phyloP scores from a whole-genome alignment of 805 yeast genomes.

The Yarrowia deformans region DNA sequence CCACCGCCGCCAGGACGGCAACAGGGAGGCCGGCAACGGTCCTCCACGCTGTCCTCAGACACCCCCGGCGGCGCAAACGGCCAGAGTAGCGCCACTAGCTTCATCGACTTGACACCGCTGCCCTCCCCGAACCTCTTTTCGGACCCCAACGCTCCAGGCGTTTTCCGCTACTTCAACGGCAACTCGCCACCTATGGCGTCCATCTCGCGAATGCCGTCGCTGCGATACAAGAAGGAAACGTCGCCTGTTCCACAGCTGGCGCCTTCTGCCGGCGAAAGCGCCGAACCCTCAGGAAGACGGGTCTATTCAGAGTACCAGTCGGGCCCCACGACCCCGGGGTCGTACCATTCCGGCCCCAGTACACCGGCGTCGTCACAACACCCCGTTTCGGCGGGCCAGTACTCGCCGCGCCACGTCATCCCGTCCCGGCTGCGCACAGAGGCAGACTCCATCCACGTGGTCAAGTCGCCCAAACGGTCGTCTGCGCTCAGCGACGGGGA shows the following conservation, averaged over 20 bases:
- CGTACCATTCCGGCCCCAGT: too few species aligned
- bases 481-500: constrained; percentile 10
- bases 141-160: constrained; percentile 40
- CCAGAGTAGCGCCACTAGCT: constrained; percentile 15
- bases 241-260: constrained; percentile 22
- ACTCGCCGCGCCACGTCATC: constrained; percentile 6
- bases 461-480: constrained; percentile 16
- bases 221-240: constrained; percentile 36
- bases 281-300: constrained; percentile 13
- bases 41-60: constrained; percentile 8
- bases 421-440: constrained; percentile 19
- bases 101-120: constrained; percentile 45
- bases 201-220: constrained; percentile 39
- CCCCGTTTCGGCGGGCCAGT: background rate
- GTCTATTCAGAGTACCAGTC: constrained; percentile 29
- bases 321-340: background rate
- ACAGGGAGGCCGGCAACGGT: background rate
- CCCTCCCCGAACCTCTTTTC: constrained; percentile 45
- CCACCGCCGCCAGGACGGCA: constrained; percentile 4
- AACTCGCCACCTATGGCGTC: constrained; percentile 35
- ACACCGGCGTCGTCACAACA: background rate
- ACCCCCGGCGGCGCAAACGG: background rate
- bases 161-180: constrained; percentile 38
- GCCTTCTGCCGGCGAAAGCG: constrained; percentile 7
- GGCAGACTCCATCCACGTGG: constrained; percentile 1